Evolutionary conservation across 2,329 filamentous ascomycete genomes (phyloP).

Genomic region (Davidsoniella neocaledoniae): DNA sequence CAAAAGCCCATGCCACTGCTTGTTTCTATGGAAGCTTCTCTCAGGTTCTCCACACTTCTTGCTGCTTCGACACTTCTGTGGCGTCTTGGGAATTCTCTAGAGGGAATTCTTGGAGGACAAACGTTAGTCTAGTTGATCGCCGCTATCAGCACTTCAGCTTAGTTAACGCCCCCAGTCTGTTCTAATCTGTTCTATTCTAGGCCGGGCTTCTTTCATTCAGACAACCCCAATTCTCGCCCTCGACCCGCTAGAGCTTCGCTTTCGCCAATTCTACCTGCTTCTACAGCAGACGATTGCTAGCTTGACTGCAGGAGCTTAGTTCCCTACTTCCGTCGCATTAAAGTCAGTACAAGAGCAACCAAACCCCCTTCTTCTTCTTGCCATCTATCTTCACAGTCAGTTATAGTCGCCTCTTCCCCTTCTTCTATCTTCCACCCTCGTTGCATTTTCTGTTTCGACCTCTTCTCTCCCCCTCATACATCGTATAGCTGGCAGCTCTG

Average conservation of each 20-base stretch:
- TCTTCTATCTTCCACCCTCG: background rate
- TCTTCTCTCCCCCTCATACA: background rate
- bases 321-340: no score
- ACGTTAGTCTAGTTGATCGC: no score
- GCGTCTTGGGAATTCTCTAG: no score
- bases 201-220: no score
- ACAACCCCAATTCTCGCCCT: no score
- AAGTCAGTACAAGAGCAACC: no score
- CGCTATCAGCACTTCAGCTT: background rate
- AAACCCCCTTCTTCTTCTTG: background rate
- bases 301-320: background rate
- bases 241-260: background rate
- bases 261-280: conserved; percentile 3
- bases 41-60: conserved; percentile 9
- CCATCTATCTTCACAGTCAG: no score
- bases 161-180: background rate
- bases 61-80: no score
- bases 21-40: conserved; percentile 10
- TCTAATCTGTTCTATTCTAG: background rate
- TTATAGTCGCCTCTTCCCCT: no score
- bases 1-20: background rate
- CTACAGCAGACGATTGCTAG: background rate
- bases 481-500: background rate
- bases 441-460: background rate
- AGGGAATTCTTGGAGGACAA: no score